These are phyloP conservation scores for Erigeron philadelphicus DNA, from an alignment of 140 eudicot species.

Conservation along the genomic window DNA sequence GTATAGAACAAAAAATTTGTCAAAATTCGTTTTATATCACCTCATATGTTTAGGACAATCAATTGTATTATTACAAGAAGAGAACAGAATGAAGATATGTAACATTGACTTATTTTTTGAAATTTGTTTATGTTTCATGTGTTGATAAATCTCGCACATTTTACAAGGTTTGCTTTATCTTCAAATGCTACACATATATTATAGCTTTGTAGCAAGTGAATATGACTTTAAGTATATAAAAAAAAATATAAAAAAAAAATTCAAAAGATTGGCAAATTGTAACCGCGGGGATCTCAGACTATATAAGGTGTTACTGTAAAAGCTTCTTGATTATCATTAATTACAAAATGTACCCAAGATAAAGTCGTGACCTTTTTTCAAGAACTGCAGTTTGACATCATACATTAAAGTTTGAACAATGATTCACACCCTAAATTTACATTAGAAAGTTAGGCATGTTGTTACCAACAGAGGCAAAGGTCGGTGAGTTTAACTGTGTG, in stretches of 20 bases:
- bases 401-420: background rate
- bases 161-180: background rate
- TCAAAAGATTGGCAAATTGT: no score
- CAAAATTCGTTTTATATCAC: background rate
- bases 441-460: conserved; percentile 41
- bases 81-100: no score
- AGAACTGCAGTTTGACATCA: conserved; percentile 8
- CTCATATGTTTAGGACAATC: background rate
- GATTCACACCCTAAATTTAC: conserved; percentile 51
- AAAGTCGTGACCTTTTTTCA: background rate
- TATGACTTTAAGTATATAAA: no score
- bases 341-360: background rate
- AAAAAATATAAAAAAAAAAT: background rate
- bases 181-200: background rate
- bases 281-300: no score
- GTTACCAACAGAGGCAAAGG: conserved; percentile 38
- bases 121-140: background rate
- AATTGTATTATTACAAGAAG: background rate
- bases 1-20: background rate
- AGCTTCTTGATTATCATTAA: conserved; percentile 2
- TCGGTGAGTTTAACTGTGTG: conserved; percentile 34
- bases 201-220: no score
- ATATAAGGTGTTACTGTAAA: background rate
- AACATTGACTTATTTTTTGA: background rate
- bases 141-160: background rate